Evolutionary conservation across 495 filamentous ascomycete genomes (phyloP).

Genomic region (Xylaria flabelliformis): DNA sequence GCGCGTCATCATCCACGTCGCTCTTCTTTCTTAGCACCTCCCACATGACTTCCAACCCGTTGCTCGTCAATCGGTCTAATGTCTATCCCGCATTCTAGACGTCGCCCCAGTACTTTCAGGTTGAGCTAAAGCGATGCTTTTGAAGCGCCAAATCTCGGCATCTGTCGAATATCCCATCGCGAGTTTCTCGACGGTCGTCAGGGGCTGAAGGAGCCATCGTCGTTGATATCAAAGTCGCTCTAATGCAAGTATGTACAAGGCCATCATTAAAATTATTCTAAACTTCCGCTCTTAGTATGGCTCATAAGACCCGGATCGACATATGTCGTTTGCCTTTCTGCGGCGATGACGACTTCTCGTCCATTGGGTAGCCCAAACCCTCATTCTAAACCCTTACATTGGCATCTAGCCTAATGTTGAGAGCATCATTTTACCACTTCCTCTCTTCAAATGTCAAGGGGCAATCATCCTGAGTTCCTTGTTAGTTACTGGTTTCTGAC

Average conservation of each 20-base stretch:
- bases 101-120: neutral
- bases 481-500: conserved; percentile 36
- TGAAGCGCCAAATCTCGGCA: neutral
- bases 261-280: conserved; percentile 41
- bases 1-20: neutral
- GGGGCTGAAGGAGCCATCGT: neutral
- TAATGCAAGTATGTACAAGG: conserved; percentile 38
- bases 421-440: conserved; percentile 43
- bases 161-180: neutral
- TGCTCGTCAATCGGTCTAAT: neutral
- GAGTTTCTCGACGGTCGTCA: neutral
- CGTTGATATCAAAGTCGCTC: conserved; percentile 22
- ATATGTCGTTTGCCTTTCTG: conserved; percentile 3
- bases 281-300: conserved; percentile 27
- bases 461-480: conserved; percentile 62
- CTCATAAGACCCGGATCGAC: conserved; percentile 11
- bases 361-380: neutral
- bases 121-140: neutral
- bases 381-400: conserved; percentile 8
- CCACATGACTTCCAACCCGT: neutral
- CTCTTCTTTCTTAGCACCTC: neutral
- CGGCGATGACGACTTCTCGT: conserved; percentile 9
- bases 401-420: neutral
- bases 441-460: conserved; percentile 66
- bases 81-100: neutral